Base-by-base conservation (phyloP, 164 flowering plant genomes). In the Stephania cephalantha region DNA sequence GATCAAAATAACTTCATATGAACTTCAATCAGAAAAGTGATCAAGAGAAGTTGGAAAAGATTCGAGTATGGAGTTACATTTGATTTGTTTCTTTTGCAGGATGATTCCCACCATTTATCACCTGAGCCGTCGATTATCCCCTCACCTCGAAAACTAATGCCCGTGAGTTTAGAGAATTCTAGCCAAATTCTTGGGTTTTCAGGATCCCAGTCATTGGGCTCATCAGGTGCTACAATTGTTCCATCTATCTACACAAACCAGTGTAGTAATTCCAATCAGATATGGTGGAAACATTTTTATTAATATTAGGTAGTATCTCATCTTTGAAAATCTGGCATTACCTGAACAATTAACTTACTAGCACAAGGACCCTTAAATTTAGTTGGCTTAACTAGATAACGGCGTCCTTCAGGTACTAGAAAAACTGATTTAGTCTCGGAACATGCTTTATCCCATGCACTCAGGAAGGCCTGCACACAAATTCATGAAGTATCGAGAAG, bases 41-140 rank as follows among this genome's bases (percentile, higher is more conserved):
- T 35, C 8, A 67, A 68, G 55, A 61, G 53, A 70, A 65, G 31
- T 50, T 29, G 2, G 11, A 55, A 75, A 20, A n/a, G 10, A 79
- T 35, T 48, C 44, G 30, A 42, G 25, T 9, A 52, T 29, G 74
- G 13, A 73, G 18, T 84, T 86, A 94, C 98, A 80, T 89, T 90
- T 66, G 93, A 13, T 79, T 91, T 92, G 84, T 92, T 92, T 85
- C 68, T 92, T 81, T 92, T 95, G 95, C 99, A 95, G 72, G 99
- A 95, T 45, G 95, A 79, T 58, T 89, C 91, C 98, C 99, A 95
- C 99, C 99, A 95, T 82, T 90, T 89, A 76, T 82, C 84, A 63
- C 99, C 99, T 68, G 97, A 89, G 63, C 98, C 99, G 83, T 92
- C 92, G 79, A 96, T 88, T 30, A 87, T 84, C 52, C 98, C 99